Base-by-base conservation (phyloP, 768 basidiomycete genomes). In the Amanita phalloides region DNA sequence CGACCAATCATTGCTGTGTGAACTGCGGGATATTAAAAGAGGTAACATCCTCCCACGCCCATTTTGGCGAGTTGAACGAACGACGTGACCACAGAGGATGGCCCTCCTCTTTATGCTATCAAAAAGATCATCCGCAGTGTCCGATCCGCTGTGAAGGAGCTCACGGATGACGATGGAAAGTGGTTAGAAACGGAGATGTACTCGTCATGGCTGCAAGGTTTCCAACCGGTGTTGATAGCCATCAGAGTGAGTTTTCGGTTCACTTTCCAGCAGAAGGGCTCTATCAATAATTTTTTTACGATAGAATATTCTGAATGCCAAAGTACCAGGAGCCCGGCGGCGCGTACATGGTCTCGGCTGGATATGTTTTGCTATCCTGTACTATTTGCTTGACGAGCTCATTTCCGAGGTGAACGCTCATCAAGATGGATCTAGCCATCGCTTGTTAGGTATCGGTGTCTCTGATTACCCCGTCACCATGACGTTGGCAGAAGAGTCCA, bases 401-500 rank as follows among this genome's bases (percentile, higher is more conserved):
- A 68, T 74, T 10, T 66, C 68, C 44, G 70, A 72, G 56, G 70
- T 75, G 49, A 69, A 74, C 47, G 60, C 66, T 8, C 69, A 71
- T 45, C 74, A 74, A 58, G 73, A 75, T 45, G 63, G 68, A 28
- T 70, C 71, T 60, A 70, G 66, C 1, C 62, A 61, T 25, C 65
- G 63, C 37, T 54, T 66, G 2, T 56, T 60, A 9, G 59, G 56
- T 1, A 58, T 62, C 1, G 64, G 64, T 45, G 58, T 61, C 10
- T 61, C 56, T 5, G 53, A 61, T 20, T 66, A 70, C 47, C 69
- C 71, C 0, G 59, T 66, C 21, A 70, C 72, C 8, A 68, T 74
- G 67, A 65, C 71, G 3, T 67, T 74, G 7, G 68, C 69, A 13
- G 73, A 75, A 56, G 74, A 75, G 59, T 65, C 69, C 36, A 71